A percentile compares a stretch with the other conserved stretches of the same genome.
Conservation (phyloP, 2,329 filamentous ascomycete genomes). For the Geoglossum cookeanum region DNA sequence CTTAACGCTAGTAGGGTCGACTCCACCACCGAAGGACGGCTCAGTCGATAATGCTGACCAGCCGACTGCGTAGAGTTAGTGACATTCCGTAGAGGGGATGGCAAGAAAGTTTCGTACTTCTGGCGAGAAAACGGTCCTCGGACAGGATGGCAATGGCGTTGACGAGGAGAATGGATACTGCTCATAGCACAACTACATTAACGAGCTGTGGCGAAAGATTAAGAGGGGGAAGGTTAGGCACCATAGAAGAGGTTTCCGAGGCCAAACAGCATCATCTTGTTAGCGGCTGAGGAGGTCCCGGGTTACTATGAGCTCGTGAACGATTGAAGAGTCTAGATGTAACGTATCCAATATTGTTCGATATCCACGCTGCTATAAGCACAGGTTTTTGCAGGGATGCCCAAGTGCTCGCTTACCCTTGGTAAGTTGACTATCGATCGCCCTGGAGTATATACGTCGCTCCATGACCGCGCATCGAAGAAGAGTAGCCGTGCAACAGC, state of each 20-base stretch:
- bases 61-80: conserved; percentile 7
- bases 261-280: conserved; percentile 50
- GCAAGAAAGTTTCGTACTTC: conserved; percentile 34
- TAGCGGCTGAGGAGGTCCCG: neutral
- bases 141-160: conserved; percentile 89
- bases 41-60: conserved; percentile 34
- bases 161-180: conserved; percentile 68
- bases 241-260: conserved; percentile 57
- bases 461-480: neutral
- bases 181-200: neutral
- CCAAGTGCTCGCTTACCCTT: too few species aligned
- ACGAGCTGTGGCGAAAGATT: conserved; percentile 2
- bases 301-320: neutral
- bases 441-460: neutral
- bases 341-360: neutral
- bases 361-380: neutral
- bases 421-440: neutral
- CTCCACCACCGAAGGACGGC: conserved; percentile 55
- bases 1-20: conserved; percentile 61
- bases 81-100: conserved; percentile 1
- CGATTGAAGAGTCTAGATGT: neutral
- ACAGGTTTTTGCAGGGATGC: too few species aligned
- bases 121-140: conserved; percentile 80
- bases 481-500: neutral
- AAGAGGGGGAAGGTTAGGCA: conserved; percentile 16